A percentile compares a stretch with the other conserved stretches of the same genome.
Conservation (phyloP, 2,329 filamentous ascomycete genomes). For the Hypoxylon sp. region DNA sequence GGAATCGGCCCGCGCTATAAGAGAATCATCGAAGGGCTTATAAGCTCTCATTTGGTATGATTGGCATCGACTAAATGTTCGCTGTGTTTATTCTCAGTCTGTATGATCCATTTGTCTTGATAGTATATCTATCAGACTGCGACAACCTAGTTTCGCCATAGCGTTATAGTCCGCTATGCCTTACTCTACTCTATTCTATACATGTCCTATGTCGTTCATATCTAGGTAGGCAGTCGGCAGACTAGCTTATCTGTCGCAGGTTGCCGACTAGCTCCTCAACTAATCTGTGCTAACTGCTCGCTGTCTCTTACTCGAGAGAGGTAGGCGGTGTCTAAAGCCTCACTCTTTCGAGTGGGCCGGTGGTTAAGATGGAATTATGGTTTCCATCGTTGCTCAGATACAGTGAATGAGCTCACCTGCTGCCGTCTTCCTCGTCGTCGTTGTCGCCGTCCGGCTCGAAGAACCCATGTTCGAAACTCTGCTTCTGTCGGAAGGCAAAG, state of each 20-base stretch:
- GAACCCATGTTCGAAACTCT: conserved; percentile 43
- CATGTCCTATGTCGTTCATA: neutral
- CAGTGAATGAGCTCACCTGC: conserved; percentile 7
- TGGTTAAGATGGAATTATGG: neutral
- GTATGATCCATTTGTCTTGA: neutral
- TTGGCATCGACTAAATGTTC: neutral
- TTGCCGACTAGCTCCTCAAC: neutral
- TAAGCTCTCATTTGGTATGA: conserved; percentile 5
- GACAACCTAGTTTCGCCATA: neutral
- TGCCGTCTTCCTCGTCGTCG: conserved; percentile 21
- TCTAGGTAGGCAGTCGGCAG: neutral
- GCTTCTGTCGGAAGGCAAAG: conserved; percentile 42
- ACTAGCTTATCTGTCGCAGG: neutral
- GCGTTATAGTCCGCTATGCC: neutral
- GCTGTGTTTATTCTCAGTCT: neutral
- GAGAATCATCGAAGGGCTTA: conserved; percentile 17
- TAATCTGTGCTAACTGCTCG: neutral
- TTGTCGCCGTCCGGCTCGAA: conserved; percentile 35
- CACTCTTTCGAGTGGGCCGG: neutral
- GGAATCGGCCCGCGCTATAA: neutral
- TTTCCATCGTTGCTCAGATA: neutral
- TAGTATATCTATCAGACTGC: neutral
- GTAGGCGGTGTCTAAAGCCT: neutral
- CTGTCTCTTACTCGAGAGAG: neutral
- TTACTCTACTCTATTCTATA: neutral